phyloP scores from a whole-genome alignment of 805 yeast genomes.

The Kazachstania africana region DNA sequence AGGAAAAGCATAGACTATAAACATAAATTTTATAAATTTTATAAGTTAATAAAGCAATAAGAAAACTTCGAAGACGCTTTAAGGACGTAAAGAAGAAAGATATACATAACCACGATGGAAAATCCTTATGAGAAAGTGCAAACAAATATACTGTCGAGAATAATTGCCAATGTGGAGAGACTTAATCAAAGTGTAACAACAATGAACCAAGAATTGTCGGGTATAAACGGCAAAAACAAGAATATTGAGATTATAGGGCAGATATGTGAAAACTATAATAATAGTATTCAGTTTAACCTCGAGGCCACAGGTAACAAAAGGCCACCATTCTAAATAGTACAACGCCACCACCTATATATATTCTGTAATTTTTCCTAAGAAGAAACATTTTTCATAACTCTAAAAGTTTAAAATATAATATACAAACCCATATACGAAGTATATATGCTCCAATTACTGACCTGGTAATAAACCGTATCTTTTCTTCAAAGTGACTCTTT shows the following conservation, averaged over 20 bases:
- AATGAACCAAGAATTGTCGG: constrained; percentile 47
- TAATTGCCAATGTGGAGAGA: constrained; percentile 65
- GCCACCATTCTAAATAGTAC: constrained; percentile 12
- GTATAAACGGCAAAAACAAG: constrained; percentile 53
- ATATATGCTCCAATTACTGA: too few species aligned
- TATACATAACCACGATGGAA: constrained; percentile 38
- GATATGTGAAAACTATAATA: constrained; percentile 68
- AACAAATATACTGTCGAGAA: constrained; percentile 60
- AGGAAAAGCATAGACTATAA: too few species aligned
- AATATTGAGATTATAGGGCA: constrained; percentile 61
- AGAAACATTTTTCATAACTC: too few species aligned
- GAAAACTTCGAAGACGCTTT: too few species aligned
- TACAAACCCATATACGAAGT: too few species aligned
- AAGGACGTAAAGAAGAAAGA: too few species aligned
- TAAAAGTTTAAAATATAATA: too few species aligned
- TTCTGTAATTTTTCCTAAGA: neutral
- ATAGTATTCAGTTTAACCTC: constrained; percentile 58
- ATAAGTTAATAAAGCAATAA: too few species aligned
- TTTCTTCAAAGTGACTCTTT: constrained; percentile 95
- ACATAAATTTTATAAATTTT: too few species aligned
- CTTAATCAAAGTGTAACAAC: constrained; percentile 59
- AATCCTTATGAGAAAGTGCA: constrained; percentile 81
- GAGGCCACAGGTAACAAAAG: constrained; percentile 49
- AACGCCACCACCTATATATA: neutral
- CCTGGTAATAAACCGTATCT: constrained; percentile 74